Percentiles rank a stretch among this genome's conserved stretches.
phyloP scores from a whole-genome alignment of 2,329 filamentous ascomycete species.

The Alternaria brassicicola region DNA sequence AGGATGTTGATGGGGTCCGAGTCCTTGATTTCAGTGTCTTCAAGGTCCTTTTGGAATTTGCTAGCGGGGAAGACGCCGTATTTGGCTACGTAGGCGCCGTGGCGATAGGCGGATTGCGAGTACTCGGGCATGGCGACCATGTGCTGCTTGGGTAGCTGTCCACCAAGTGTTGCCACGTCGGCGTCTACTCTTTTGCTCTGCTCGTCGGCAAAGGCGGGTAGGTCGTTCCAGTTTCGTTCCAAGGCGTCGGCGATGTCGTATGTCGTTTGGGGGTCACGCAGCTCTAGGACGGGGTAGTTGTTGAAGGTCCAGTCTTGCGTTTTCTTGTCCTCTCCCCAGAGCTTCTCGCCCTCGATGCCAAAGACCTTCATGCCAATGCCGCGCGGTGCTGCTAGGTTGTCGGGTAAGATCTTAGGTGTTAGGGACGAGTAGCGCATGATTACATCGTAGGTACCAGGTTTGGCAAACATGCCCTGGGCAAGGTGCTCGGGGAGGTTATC shows the following conservation, averaged over 20 bases:
- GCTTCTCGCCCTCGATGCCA: constrained; percentile 50
- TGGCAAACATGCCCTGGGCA: constrained; percentile 41
- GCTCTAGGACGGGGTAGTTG: constrained; percentile 55
- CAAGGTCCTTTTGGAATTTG: constrained; percentile 50
- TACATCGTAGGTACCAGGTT: constrained; percentile 31
- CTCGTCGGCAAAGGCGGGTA: constrained; percentile 40
- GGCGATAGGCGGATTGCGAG: constrained; percentile 57
- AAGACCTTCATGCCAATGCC: constrained; percentile 60
- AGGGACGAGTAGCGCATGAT: constrained; percentile 39
- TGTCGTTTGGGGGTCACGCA: constrained; percentile 55
- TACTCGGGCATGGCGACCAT: constrained; percentile 49
- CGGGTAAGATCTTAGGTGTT: constrained; percentile 34
- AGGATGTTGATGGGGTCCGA: constrained; percentile 38
- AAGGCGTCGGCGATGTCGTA: constrained; percentile 48
- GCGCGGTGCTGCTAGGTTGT: constrained; percentile 51
- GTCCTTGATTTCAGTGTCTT: constrained; percentile 41
- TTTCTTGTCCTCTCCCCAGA: constrained; percentile 38
- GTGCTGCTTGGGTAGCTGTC: constrained; percentile 31
- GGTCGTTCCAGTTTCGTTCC: constrained; percentile 36
- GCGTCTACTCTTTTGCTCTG: constrained; percentile 52
- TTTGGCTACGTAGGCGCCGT: constrained; percentile 56
- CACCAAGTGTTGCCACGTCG: constrained; percentile 33
- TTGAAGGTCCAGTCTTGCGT: constrained; percentile 59
- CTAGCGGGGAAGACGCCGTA: constrained; percentile 54
- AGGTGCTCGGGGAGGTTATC: constrained; percentile 53